A percentile compares a stretch with the other conserved stretches of the same genome.
These are phyloP conservation scores for Modicella reniformis DNA, from an alignment of 371 early-diverging fungal species.

Conservation along the genomic window DNA sequence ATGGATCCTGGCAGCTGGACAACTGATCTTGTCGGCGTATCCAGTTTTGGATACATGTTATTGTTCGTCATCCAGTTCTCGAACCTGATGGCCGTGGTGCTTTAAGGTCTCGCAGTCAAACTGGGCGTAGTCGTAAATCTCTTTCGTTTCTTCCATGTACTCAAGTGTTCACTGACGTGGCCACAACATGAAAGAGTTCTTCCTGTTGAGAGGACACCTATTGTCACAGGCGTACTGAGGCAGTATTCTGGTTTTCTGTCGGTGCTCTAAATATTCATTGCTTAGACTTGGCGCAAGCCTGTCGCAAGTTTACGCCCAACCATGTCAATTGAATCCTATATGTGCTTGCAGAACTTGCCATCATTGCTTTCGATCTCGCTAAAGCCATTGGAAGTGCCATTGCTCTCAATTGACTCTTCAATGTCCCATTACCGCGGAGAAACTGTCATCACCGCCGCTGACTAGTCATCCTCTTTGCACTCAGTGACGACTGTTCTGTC, in stretches of 20 bases:
- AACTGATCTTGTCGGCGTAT: constrained; percentile 78
- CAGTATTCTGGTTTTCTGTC: constrained; percentile 9
- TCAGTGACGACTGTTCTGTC: constrained; percentile 64
- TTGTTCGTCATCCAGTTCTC: constrained; percentile 81
- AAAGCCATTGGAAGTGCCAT: constrained; percentile 90
- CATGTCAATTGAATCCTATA: constrained; percentile 71
- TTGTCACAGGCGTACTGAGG: not conserved
- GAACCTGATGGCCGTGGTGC: constrained; percentile 78
- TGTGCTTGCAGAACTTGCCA: constrained; percentile 78
- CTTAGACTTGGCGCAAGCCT: constrained; percentile 78
- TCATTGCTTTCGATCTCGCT: constrained; percentile 81
- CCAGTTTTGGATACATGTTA: constrained; percentile 77
- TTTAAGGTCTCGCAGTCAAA: constrained; percentile 81
- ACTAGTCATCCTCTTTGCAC: constrained; percentile 78
- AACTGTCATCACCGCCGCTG: constrained; percentile 81
- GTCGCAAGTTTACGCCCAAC: constrained; percentile 66
- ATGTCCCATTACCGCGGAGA: constrained; percentile 77
- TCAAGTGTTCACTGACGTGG: not conserved
- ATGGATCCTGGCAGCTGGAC: constrained; percentile 86
- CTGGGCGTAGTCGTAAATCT: constrained; percentile 74
- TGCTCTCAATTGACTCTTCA: constrained; percentile 81
- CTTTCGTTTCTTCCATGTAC: too few species aligned
- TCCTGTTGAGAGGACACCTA: not conserved
- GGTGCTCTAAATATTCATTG: not conserved
- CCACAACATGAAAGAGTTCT: constrained; percentile 7